These are phyloP conservation scores for Wickerhamia fluorescens DNA, from an alignment of 805 yeast genomes.

Conservation along the genomic window DNA sequence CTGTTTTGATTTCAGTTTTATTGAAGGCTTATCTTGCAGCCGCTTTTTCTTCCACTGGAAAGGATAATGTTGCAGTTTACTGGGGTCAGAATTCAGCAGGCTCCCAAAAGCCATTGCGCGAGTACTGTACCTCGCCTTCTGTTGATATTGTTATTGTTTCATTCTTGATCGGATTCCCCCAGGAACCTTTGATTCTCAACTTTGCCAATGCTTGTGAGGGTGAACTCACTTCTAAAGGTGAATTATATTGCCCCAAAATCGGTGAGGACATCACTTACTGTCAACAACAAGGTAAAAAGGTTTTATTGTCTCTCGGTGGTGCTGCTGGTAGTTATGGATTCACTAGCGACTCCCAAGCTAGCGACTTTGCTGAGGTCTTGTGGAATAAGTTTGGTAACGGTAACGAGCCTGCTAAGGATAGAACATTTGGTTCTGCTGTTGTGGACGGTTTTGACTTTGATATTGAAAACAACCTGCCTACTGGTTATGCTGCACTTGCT, in stretches of 20 bases:
- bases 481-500: slow-evolving; percentile 57
- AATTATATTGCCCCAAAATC: slow-evolving; percentile 14
- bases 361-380: slow-evolving; percentile 20
- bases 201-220: slow-evolving; percentile 11
- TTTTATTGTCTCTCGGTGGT: slow-evolving; percentile 66
- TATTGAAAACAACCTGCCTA: slow-evolving; percentile 49
- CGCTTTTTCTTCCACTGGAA: slow-evolving; percentile 7
- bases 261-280: slow-evolving; percentile 67
- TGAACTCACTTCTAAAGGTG: slow-evolving; percentile 7
- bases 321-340: slow-evolving; percentile 35
- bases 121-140: slow-evolving; percentile 7
- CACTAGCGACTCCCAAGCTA: slow-evolving; percentile 20
- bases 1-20: no score
- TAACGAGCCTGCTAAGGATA: slow-evolving; percentile 12
- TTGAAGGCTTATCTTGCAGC: slow-evolving; percentile 5
- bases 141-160: slow-evolving; percentile 10
- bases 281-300: slow-evolving; percentile 71
- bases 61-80: slow-evolving; percentile 10
- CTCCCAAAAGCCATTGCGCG: slow-evolving; percentile 7
- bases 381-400: slow-evolving; percentile 21
- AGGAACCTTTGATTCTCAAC: slow-evolving; percentile 6
- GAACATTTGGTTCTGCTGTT: slow-evolving; percentile 66
- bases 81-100: slow-evolving; percentile 13
- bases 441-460: slow-evolving; percentile 84
- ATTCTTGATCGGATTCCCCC: slow-evolving; percentile 8